Percentiles rank a stretch among this genome's conserved stretches.
phyloP scores from a whole-genome alignment of 2,329 filamentous ascomycete genomes.

The Fusarium nelsonii region DNA sequence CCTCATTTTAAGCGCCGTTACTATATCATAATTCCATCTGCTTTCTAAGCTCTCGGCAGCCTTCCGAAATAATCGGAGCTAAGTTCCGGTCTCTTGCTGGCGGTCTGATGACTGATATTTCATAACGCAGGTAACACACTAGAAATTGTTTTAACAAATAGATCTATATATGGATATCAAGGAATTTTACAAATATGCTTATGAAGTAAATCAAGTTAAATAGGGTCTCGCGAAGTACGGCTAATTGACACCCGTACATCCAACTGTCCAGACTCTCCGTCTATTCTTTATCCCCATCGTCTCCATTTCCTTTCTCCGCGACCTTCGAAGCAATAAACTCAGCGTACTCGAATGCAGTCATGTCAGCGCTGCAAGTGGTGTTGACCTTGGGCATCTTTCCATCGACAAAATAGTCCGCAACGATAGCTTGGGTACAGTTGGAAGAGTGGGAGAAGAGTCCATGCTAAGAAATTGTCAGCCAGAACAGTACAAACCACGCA shows the following conservation, averaged over 20 bases:
- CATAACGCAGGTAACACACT: too few relatives aligned
- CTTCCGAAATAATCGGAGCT: not conserved
- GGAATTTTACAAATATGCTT: too few relatives aligned
- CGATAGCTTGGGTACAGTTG: not conserved
- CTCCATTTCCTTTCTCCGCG: not conserved
- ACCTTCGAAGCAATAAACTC: too few relatives aligned
- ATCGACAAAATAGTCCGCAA: not conserved
- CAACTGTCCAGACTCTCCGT: not conserved
- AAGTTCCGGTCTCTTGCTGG: not conserved
- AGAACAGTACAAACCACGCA: not conserved
- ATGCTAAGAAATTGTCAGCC: not conserved
- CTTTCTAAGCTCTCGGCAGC: not conserved
- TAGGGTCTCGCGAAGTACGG: too few relatives aligned
- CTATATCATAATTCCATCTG: not conserved
- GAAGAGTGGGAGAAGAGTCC: not conserved
- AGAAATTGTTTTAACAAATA: too few relatives aligned
- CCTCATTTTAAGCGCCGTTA: not conserved
- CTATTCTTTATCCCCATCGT: not conserved
- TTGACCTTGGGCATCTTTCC: constrained; percentile 6
- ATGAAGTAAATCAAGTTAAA: too few relatives aligned
- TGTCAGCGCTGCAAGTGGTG: not conserved
- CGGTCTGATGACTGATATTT: too few relatives aligned
- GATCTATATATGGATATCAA: too few relatives aligned
- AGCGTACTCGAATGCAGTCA: not conserved
- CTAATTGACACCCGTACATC: too few relatives aligned